Percentiles rank a stretch among this genome's conserved stretches.
These are phyloP conservation scores for Trichoderma polysporum DNA, from an alignment of 2,329 filamentous ascomycete species.

Conservation along the genomic window DNA sequence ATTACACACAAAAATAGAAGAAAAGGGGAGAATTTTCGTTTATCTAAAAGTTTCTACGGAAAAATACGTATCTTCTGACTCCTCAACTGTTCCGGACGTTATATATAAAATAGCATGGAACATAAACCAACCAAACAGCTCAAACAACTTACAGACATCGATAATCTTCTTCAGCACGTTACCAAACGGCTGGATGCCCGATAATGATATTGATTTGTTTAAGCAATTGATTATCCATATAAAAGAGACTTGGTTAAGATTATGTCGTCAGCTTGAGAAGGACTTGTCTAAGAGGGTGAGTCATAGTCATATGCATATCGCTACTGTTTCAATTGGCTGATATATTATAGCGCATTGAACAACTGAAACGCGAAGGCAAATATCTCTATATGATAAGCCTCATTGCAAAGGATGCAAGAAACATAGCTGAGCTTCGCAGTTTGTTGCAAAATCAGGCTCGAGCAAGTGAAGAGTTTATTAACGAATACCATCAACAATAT, in stretches of 20 bases:
- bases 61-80: background rate
- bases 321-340: background rate
- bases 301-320: too few species aligned
- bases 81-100: too few species aligned
- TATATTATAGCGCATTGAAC: background rate
- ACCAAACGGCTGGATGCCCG: background rate
- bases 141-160: background rate
- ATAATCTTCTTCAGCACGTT: background rate
- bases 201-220: background rate
- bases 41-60: background rate
- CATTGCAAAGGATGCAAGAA: background rate
- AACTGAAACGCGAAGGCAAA: background rate
- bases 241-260: background rate
- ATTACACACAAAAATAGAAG: too few species aligned
- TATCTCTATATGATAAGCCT: background rate
- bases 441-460: background rate
- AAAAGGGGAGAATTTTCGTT: too few species aligned
- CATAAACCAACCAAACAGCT: too few species aligned
- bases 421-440: background rate
- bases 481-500: background rate
- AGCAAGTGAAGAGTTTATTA: background rate
- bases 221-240: background rate
- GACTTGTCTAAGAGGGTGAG: background rate
- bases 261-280: background rate
- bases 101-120: background rate